Conservation (phyloP, 176 grass and related monocot genomes). For the Avena atlantica region DNA sequence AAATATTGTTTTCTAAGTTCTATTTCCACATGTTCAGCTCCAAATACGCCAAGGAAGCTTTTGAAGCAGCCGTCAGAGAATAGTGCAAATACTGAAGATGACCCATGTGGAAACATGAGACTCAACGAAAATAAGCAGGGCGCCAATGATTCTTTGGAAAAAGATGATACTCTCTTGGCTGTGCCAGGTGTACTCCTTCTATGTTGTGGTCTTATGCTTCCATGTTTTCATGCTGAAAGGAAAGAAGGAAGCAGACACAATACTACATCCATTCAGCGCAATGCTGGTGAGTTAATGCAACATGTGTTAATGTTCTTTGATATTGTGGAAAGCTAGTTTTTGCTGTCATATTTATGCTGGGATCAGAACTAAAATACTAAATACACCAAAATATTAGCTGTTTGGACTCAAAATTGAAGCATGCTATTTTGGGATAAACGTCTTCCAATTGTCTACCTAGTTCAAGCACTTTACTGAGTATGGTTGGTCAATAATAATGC, state of each 20-base stretch:
- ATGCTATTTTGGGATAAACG: neutral
- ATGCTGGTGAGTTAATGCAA: slow-evolving; percentile 53
- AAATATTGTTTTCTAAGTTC: slow-evolving; percentile 18
- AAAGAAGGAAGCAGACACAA: slow-evolving; percentile 68
- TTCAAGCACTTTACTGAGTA: neutral
- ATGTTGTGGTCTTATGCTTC: slow-evolving; percentile 82
- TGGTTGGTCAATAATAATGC: slow-evolving; percentile 23
- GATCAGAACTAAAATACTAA: neutral
- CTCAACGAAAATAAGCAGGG: slow-evolving; percentile 48
- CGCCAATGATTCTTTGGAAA: slow-evolving; percentile 59
- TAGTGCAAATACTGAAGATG: slow-evolving; percentile 51
- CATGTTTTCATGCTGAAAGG: slow-evolving; percentile 79
- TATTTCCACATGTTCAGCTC: slow-evolving; percentile 32
- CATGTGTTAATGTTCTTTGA: neutral
- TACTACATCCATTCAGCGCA: slow-evolving; percentile 53
- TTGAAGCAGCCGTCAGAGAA: slow-evolving; percentile 53
- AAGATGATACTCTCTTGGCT: slow-evolving; percentile 61
- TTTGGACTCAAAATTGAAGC: neutral
- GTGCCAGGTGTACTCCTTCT: slow-evolving; percentile 86
- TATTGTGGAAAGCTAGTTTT: neutral
- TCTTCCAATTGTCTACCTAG: neutral
- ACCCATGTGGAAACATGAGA: slow-evolving; percentile 44
- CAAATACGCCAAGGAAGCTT: slow-evolving; percentile 66
- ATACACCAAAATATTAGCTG: neutral
- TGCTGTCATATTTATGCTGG: neutral